A percentile compares a stretch with the other conserved stretches of the same genome.
Conservation (phyloP, 345 rosid species). For the Lepidium didymum region DNA sequence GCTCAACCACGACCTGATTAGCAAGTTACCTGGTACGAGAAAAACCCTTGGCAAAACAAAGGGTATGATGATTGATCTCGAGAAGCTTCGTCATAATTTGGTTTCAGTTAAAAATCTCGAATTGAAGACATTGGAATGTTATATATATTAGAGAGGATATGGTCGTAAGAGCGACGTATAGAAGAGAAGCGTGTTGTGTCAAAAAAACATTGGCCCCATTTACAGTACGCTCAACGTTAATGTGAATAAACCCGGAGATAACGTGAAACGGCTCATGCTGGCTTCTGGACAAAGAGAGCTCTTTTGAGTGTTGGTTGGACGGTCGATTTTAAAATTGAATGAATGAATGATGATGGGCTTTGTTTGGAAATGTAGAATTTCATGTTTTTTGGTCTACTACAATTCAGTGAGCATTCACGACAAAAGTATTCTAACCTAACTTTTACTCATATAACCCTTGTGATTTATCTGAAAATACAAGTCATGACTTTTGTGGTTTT, state of each 20-base stretch:
- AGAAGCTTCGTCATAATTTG: constrained; percentile 18
- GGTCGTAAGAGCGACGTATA: constrained; percentile 9
- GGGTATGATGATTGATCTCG: background rate
- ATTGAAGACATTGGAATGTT: background rate
- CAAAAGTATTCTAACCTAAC: too few relatives aligned
- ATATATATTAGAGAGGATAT: background rate
- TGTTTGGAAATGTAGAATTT: too few relatives aligned
- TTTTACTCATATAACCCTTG: too few relatives aligned
- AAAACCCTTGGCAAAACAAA: background rate
- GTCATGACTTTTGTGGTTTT: too few relatives aligned
- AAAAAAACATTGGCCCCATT: background rate
- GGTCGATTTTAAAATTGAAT: background rate
- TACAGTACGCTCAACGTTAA: background rate
- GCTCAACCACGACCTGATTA: background rate
- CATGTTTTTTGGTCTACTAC: too few relatives aligned
- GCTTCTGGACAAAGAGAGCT: too few relatives aligned
- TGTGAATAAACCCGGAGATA: background rate
- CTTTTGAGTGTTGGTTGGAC: background rate
- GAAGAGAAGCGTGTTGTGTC: background rate
- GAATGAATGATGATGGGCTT: background rate
- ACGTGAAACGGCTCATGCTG: constrained; percentile 5
- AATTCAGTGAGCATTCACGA: too few relatives aligned
- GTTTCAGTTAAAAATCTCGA: background rate
- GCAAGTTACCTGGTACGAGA: constrained; percentile 16
- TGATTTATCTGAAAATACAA: too few relatives aligned